These are phyloP conservation scores for Nicotiana attenuata DNA, from an alignment of 257 asterid species.

Conservation along the genomic window DNA sequence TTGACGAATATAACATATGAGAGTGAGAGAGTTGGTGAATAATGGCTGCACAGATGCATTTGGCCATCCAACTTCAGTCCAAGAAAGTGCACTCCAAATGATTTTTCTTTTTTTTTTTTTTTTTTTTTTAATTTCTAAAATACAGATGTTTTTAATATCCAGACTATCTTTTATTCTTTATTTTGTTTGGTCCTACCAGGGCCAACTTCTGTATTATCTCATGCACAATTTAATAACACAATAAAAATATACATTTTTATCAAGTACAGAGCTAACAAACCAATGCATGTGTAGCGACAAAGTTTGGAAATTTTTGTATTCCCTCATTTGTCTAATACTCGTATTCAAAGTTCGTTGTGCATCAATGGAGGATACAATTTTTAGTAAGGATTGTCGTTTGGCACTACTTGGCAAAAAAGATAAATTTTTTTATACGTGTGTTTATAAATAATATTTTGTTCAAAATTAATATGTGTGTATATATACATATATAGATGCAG, in stretches of 20 bases:
- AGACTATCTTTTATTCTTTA: not conserved
- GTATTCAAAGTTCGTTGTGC: not conserved
- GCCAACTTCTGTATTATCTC: not conserved
- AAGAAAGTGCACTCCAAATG: not conserved
- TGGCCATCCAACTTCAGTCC: constrained; percentile 4
- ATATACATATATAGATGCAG: too few relatives aligned
- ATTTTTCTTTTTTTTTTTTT: not conserved
- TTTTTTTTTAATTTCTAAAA: not conserved
- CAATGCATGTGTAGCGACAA: not conserved
- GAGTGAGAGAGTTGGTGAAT: not conserved
- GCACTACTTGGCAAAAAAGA: too few relatives aligned
- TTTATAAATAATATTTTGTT: too few relatives aligned
- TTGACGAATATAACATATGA: not conserved
- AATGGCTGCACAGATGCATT: not conserved
- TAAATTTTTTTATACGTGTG: too few relatives aligned
- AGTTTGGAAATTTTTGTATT: not conserved
- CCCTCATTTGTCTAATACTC: not conserved
- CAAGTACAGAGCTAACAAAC: not conserved
- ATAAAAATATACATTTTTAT: not conserved
- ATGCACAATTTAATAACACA: not conserved
- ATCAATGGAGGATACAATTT: too few relatives aligned
- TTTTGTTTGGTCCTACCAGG: not conserved
- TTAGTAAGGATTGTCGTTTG: too few relatives aligned
- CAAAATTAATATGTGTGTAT: too few relatives aligned
- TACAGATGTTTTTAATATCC: not conserved